Conservation (phyloP, 2,329 filamentous ascomycete species). For the Phaeophleospora eucalypticola region DNA sequence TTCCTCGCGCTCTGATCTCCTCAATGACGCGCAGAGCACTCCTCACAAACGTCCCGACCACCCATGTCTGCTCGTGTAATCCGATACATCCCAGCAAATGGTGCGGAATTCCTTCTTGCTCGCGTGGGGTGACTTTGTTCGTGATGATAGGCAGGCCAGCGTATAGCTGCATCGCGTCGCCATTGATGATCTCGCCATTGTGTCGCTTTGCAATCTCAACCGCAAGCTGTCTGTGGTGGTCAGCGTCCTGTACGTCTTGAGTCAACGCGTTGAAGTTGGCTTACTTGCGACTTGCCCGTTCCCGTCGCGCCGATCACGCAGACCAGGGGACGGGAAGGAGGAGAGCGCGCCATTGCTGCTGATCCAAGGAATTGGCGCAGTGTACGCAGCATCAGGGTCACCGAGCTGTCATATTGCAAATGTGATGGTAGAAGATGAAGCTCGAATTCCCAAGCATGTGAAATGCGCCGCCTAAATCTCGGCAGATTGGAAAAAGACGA, state of each 20-base stretch:
- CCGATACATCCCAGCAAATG: constrained; percentile 79
- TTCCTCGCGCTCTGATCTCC: constrained; percentile 73
- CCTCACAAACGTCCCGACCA: constrained; percentile 69
- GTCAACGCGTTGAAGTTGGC: constrained; percentile 14
- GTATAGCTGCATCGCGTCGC: constrained; percentile 98
- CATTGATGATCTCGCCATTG: constrained; percentile 93
- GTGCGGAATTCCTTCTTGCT: constrained; percentile 77
- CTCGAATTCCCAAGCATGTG: constrained; percentile 5
- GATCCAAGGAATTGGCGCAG: constrained; percentile 6
- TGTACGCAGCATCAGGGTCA: constrained; percentile 6
- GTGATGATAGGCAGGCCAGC: constrained; percentile 87
- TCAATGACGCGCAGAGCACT: constrained; percentile 66
- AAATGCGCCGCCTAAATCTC: background rate
- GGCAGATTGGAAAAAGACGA: no score
- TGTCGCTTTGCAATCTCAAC: constrained; percentile 79
- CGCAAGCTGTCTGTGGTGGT: constrained; percentile 63
- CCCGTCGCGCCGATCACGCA: constrained; percentile 85
- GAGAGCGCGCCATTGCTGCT: constrained; percentile 21
- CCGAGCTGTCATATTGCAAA: no score
- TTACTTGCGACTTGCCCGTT: constrained; percentile 87
- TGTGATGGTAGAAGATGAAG: background rate
- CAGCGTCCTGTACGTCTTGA: constrained; percentile 30
- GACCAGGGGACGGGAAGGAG: constrained; percentile 57
- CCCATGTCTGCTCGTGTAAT: constrained; percentile 76
- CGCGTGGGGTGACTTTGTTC: constrained; percentile 76